These are phyloP conservation scores for Veloporphyrellus conicus DNA, from an alignment of 1,284 basidiomycete species.

Conservation along the genomic window DNA sequence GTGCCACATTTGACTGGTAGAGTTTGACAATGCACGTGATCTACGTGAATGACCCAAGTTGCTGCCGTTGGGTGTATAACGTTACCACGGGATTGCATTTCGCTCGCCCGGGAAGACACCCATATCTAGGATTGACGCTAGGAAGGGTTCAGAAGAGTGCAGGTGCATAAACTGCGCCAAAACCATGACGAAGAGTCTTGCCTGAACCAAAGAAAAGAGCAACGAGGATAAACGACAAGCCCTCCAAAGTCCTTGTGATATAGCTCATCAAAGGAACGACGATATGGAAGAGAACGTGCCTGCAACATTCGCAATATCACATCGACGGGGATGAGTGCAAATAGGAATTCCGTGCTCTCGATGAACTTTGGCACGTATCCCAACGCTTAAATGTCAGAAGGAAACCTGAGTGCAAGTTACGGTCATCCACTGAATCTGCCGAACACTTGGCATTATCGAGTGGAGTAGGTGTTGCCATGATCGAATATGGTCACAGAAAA, in stretches of 20 bases:
- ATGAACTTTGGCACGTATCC: too few relatives aligned
- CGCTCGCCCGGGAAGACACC: slow-evolving; percentile 1
- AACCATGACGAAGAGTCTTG: not conserved
- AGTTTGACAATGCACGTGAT: too few relatives aligned
- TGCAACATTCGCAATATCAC: too few relatives aligned
- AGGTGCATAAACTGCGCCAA: not conserved
- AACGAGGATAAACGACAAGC: slow-evolving; percentile 5
- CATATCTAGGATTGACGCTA: slow-evolving; percentile 12
- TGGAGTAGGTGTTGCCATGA: too few relatives aligned
- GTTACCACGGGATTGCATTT: slow-evolving; percentile 10
- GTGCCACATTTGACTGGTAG: not conserved
- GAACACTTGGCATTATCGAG: too few relatives aligned
- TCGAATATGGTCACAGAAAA: too few relatives aligned
- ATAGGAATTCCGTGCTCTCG: too few relatives aligned
- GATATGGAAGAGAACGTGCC: not conserved
- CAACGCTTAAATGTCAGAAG: too few relatives aligned
- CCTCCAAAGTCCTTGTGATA: slow-evolving; percentile 6
- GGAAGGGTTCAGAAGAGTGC: slow-evolving; percentile 10
- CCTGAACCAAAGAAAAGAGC: slow-evolving; percentile 11
- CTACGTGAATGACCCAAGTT: not conserved
- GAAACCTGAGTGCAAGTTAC: too few relatives aligned
- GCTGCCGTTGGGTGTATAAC: not conserved
- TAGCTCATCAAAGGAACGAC: not conserved
- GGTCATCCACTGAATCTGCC: too few relatives aligned
- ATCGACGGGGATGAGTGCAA: too few relatives aligned